These are phyloP conservation scores for Thielaviopsis euricoi DNA, from an alignment of 2,329 filamentous ascomycete genomes.

Conservation along the genomic window DNA sequence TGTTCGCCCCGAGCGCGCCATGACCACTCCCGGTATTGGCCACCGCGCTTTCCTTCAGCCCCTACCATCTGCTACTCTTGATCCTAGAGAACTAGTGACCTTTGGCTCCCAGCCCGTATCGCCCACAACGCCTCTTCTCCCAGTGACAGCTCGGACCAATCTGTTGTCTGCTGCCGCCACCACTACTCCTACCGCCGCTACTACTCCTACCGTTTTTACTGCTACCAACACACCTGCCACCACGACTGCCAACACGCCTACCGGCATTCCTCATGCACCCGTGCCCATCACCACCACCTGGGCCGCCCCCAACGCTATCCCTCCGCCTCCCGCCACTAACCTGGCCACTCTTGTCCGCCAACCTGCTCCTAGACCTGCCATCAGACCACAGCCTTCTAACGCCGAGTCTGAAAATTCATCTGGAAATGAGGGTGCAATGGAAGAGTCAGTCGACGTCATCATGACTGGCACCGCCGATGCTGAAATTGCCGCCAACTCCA, in stretches of 20 bases:
- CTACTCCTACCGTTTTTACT: conserved; percentile 47
- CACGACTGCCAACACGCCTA: neutral
- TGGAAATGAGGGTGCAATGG: conserved; percentile 66
- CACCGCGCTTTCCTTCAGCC: conserved; percentile 1
- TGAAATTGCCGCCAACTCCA: neutral
- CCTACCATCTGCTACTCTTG: conserved; percentile 1
- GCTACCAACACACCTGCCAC: conserved; percentile 30
- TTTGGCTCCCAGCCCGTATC: conserved; percentile 9
- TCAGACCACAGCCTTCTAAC: conserved; percentile 27
- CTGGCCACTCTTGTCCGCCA: conserved; percentile 11
- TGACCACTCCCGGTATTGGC: conserved; percentile 9
- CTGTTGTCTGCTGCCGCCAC: conserved; percentile 29
- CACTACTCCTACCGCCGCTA: conserved; percentile 66
- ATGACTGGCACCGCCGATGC: conserved; percentile 60
- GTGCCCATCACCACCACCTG: neutral
- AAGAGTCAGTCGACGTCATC: conserved; percentile 59
- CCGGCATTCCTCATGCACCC: neutral
- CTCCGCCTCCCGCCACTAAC: no score
- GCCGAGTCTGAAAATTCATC: conserved; percentile 71
- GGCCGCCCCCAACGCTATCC: no score
- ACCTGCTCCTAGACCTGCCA: conserved; percentile 34
- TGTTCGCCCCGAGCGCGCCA: conserved; percentile 7
- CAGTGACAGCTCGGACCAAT: neutral
- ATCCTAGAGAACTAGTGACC: neutral
- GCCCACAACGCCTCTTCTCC: conserved; percentile 8